Evolutionary conservation across 495 filamentous ascomycete genomes (phyloP).

Genomic region (Trichoderma parareesei): DNA sequence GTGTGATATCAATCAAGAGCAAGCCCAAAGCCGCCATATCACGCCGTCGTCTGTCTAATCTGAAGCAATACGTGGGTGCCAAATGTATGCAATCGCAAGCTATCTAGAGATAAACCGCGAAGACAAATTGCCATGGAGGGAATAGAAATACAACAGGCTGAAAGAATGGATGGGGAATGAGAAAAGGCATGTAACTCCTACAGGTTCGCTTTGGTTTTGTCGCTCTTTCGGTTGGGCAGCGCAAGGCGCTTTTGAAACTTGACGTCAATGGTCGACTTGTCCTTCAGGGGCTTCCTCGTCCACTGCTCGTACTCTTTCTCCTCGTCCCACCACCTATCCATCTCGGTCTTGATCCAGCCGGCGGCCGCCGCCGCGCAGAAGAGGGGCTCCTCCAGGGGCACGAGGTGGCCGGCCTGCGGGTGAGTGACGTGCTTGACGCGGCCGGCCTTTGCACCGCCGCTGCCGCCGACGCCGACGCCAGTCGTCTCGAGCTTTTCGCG

Average conservation of each 20-base stretch:
- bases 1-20: no score
- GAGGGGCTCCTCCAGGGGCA: constrained; percentile 72
- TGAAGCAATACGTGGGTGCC: no score
- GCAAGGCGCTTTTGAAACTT: constrained; percentile 16
- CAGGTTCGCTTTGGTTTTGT: neutral
- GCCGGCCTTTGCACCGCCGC: constrained; percentile 55
- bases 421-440: constrained; percentile 63
- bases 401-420: constrained; percentile 64
- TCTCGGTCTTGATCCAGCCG: constrained; percentile 53
- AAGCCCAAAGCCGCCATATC: no score
- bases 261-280: constrained; percentile 49
- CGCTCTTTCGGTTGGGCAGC: neutral
- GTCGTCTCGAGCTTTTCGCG: constrained; percentile 54
- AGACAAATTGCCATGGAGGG: no score
- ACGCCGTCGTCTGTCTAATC: no score
- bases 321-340: constrained; percentile 55
- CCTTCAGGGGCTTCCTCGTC: constrained; percentile 38
- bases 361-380: constrained; percentile 55
- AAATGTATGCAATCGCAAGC: no score
- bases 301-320: constrained; percentile 50
- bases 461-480: constrained; percentile 58
- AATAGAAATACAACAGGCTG: neutral
- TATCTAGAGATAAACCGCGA: no score
- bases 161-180: neutral
- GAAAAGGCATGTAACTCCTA: neutral